phyloP scores from a whole-genome alignment of 805 yeast genomes.

The Nakazawaea laoshanensis region DNA sequence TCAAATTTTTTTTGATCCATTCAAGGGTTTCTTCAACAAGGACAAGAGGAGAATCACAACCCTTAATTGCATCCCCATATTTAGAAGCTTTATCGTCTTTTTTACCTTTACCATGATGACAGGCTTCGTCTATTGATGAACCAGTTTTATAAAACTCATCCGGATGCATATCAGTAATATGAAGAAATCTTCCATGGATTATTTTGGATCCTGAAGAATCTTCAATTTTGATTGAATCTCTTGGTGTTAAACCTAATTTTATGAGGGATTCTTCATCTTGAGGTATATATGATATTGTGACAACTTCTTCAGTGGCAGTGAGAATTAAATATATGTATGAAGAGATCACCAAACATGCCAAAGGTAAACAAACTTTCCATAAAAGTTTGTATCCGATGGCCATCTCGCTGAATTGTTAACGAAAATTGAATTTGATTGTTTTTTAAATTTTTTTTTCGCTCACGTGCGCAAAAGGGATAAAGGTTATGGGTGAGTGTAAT shows the following conservation, averaged over 20 bases:
- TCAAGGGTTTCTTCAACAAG: constrained; percentile 54
- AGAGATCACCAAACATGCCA: no score
- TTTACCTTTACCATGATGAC: constrained; percentile 37
- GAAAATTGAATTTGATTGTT: no score
- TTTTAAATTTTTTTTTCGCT: no score
- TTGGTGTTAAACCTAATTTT: constrained; percentile 1
- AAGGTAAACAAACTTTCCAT: no score
- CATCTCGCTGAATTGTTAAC: no score
- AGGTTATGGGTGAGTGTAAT: no score
- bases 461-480: no score
- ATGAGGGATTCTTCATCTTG: background rate
- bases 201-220: constrained; percentile 20
- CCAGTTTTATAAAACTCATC: constrained; percentile 59
- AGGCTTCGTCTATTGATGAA: constrained; percentile 34
- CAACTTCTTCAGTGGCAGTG: background rate
- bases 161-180: constrained; percentile 82
- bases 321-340: background rate
- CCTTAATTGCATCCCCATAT: constrained; percentile 67
- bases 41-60: constrained; percentile 69
- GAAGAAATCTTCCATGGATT: constrained; percentile 74
- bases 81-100: constrained; percentile 45
- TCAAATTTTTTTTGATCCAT: constrained; percentile 59
- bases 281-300: no score
- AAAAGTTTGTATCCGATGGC: no score
- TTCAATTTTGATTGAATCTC: background rate